Conservation (phyloP, 1,139 yeast species). For the Debaryomyces udenii region DNA sequence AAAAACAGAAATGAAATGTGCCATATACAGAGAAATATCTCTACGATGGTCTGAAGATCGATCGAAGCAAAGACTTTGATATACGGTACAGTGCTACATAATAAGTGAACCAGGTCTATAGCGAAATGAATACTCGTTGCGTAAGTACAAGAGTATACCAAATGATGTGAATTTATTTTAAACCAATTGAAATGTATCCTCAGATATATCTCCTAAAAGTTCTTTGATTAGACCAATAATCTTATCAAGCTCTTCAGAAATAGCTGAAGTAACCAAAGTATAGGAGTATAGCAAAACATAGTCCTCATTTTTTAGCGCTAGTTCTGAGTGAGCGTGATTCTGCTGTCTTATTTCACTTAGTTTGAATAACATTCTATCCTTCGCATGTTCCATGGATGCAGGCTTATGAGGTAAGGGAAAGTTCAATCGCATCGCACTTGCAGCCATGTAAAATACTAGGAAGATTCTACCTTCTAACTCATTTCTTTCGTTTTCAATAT, state of each 20-base stretch:
- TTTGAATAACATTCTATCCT: constrained; percentile 67
- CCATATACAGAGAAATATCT: too few species aligned
- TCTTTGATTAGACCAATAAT: constrained; percentile 57
- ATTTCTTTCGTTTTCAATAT: constrained; percentile 59
- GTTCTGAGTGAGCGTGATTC: constrained; percentile 20
- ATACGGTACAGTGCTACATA: too few species aligned
- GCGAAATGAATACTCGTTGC: too few species aligned
- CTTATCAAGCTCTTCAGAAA: constrained; percentile 64
- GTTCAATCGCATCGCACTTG: constrained; percentile 75
- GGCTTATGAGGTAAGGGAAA: constrained; percentile 78
- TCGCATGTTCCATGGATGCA: constrained; percentile 77
- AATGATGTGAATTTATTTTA: too few species aligned
- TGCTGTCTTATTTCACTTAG: constrained; percentile 53
- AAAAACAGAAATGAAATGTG: too few species aligned
- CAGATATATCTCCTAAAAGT: constrained; percentile 65
- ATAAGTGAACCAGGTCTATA: too few species aligned
- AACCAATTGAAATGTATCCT: constrained; percentile 51
- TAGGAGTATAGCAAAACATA: constrained; percentile 77
- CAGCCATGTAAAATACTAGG: constrained; percentile 73
- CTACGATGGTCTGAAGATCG: too few species aligned
- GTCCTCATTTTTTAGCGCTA: constrained; percentile 57
- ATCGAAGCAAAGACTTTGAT: too few species aligned
- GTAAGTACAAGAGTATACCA: too few species aligned
- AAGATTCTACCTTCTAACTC: constrained; percentile 76
- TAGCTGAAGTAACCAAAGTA: constrained; percentile 68